Conservation (phyloP, 306 rosid species). For the Fagus crenata region DNA sequence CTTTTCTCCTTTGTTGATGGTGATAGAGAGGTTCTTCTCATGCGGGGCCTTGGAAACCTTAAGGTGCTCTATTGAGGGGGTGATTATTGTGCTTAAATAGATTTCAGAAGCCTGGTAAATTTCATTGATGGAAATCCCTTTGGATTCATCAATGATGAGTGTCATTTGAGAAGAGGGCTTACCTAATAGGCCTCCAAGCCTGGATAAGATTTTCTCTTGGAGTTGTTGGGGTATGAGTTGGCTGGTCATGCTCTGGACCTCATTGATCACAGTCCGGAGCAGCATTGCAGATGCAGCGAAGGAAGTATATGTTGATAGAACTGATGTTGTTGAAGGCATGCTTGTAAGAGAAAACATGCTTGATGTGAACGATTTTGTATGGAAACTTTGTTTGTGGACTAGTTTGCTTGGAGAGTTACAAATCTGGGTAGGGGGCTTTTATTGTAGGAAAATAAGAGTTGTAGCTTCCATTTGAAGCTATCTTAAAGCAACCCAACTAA, state of each 20-base stretch:
- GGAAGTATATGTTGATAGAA: conserved; percentile 44
- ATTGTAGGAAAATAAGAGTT: not conserved
- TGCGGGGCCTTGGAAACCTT: conserved; percentile 28
- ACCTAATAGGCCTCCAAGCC: conserved; percentile 18
- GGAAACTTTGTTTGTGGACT: not conserved
- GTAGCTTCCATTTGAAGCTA: conserved; percentile 7
- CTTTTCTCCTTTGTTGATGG: conserved; percentile 36
- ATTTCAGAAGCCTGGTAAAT: conserved; percentile 37
- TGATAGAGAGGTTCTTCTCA: conserved; percentile 20
- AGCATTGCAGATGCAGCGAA: conserved; percentile 43
- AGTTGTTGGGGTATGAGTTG: conserved; percentile 39
- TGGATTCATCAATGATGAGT: conserved; percentile 33
- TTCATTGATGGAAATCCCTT: conserved; percentile 31
- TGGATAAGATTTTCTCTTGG: conserved; percentile 14
- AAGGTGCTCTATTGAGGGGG: conserved; percentile 14
- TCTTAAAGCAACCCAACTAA: too few relatives aligned
- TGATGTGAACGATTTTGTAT: not conserved
- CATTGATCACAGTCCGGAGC: conserved; percentile 34
- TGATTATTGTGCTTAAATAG: conserved; percentile 33
- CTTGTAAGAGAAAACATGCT: conserved; percentile 24
- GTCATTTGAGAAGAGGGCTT: conserved; percentile 24
- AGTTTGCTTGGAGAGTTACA: not conserved
- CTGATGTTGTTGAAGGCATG: conserved; percentile 38
- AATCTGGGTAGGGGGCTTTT: conserved; percentile 3
- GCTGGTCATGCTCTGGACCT: conserved; percentile 27